Evolutionary conservation across 2,329 filamentous ascomycete genomes (phyloP), one percentile per base, ranked within the genome.

Genomic region (Pezizomycotina sp.): DNA sequence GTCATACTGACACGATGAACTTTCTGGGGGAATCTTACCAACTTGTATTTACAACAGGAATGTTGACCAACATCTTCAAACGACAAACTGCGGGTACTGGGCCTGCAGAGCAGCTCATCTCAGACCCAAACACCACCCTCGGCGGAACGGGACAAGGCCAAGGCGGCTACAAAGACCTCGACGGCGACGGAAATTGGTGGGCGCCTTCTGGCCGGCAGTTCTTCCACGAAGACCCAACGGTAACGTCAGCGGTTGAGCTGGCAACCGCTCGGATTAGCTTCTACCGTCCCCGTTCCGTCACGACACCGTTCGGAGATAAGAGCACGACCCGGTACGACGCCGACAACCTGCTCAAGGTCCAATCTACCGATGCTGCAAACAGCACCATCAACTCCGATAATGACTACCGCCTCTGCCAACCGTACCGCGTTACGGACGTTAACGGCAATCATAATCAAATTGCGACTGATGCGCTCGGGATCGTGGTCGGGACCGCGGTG

Each of bases 101-200:
- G n/a, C n/a, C n/a, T n/a, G n/a, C n/a, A n/a, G 31, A 33, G 15
- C n/a, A 33, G 15, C 8, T 33, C n/a, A 2, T 33, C 12, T 24
- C 31, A 3, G 13, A 33, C 20, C 31, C 31, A n/a, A 22, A 4
- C 3, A 19, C 14, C 15, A 18, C 6, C 2, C 27, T 29, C 4
- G 26, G 28, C 5, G 20, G 34, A 7, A 3, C 9, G 10, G 10
- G 13, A 16, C n/a, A 22, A 2, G 19, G 10, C n/a, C 18, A 36
- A 7, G 37, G 5, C 4, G 31, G 37, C 8, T 40, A 36, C 19
- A 30, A 24, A 4, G 29, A 36, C 10, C 31, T 40, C 8, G 37
- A 40, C 10, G 13, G 22, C 4, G 21, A 40, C 12, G 24, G 29
- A 4, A 3, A 24, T n/a, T 40, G 25, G 22, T 40, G 37, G 37